phyloP scores from a whole-genome alignment of 768 basidiomycete genomes.

The Serpula lacrymans region DNA sequence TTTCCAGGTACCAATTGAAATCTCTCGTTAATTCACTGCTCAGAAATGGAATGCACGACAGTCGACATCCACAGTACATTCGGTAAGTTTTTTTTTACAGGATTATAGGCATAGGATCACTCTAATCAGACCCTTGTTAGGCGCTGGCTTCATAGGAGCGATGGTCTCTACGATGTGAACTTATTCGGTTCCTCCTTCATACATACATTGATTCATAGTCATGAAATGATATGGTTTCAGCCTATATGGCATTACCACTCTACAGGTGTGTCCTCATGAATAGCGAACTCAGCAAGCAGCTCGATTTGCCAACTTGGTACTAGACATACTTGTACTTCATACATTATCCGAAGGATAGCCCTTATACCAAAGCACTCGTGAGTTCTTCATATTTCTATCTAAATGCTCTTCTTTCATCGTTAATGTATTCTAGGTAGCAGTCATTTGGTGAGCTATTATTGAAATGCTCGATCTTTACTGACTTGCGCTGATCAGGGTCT shows the following conservation, averaged over 20 bases:
- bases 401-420: neutral
- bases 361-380: constrained; percentile 10
- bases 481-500: constrained; percentile 1
- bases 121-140: constrained; percentile 5
- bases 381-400: neutral
- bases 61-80: constrained; percentile 7
- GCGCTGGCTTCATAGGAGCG: constrained; percentile 18
- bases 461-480: neutral
- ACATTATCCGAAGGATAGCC: constrained; percentile 16
- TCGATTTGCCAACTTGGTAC: neutral
- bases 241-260: constrained; percentile 20
- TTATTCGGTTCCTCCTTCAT: neutral
- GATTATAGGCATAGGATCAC: neutral
- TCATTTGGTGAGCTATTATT: constrained; percentile 4
- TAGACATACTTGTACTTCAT: constrained; percentile 23
- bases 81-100: neutral
- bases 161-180: constrained; percentile 15
- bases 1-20: too few relatives aligned
- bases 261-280: constrained; percentile 11
- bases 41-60: too few relatives aligned
- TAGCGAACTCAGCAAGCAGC: neutral
- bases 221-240: constrained; percentile 3
- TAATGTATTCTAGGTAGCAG: constrained; percentile 4
- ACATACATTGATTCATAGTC: neutral
- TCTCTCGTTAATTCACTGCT: too few relatives aligned